Evolutionary conservation across 164 flowering plant species (phyloP).

Genomic region (Dillenia turbinata): DNA sequence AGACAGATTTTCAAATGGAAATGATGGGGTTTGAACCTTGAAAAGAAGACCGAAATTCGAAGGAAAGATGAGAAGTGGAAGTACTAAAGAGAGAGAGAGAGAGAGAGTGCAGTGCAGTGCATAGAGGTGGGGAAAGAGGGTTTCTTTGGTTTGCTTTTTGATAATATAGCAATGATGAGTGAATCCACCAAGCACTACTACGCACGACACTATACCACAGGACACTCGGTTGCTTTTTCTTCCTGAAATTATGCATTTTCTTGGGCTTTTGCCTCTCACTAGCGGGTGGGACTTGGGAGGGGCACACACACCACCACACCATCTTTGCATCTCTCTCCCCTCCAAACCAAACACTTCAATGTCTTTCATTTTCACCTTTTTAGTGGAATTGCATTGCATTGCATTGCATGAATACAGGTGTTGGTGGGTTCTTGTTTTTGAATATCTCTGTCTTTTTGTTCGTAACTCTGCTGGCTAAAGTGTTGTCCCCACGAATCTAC

Average conservation of each 20-base stretch:
- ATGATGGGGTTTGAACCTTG: conserved; percentile 47
- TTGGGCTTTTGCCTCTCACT: conserved; percentile 4
- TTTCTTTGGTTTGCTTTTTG: conserved; percentile 18
- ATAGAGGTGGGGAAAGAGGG: conserved; percentile 11
- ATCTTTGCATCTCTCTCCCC: too few species aligned
- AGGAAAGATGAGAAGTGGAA: conserved; percentile 15
- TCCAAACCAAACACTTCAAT: background rate
- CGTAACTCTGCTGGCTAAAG: too few species aligned
- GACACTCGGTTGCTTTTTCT: background rate
- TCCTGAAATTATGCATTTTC: conserved; percentile 7
- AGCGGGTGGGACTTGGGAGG: too few species aligned
- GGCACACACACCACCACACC: too few species aligned
- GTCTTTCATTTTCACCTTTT: conserved; percentile 30
- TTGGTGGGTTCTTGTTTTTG: too few species aligned
- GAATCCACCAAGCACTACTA: conserved; percentile 22
- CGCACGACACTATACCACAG: background rate
- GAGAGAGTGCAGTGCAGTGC: conserved; percentile 6
- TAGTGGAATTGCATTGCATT: conserved; percentile 8
- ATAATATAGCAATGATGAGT: conserved; percentile 44
- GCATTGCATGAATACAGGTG: too few species aligned
- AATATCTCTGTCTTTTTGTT: too few species aligned
- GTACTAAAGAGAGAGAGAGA: conserved; percentile 3
- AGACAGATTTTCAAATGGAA: conserved; percentile 60
- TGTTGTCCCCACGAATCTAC: too few species aligned
- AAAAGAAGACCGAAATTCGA: conserved; percentile 21